Base-by-base conservation (phyloP, 331 rosid genomes). In the Quercus tomentella region DNA sequence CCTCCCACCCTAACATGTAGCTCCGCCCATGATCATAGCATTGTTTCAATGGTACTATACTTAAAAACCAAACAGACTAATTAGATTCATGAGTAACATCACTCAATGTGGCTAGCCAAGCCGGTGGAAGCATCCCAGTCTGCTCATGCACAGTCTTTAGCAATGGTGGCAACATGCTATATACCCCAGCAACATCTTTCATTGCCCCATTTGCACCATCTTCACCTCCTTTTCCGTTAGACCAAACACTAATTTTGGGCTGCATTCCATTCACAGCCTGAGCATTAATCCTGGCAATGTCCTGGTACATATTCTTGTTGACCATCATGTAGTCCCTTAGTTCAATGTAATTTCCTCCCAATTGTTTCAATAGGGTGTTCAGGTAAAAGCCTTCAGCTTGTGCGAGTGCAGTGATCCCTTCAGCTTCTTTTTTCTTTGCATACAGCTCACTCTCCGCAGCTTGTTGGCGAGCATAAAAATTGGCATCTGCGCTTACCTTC, bases 291-390 rank as follows among this genome's bases (percentile, higher is more conserved):
- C 12, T 56, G 56, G 76, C 63, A 54, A 72, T 72, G 16, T 72
- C 76, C n/a, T 25, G 60, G 37, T 49, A 72, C 76, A 72, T 72
- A 56, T 51, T 17, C 22, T 25, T 26, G 18, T 31, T 72, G 11
- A 72, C 8, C 62, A 72, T 72, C 76, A 72, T 22, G 62, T 72
- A 72, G 62, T 72, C 63, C 62, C 76, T 72, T 31, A 72, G 43
- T 5, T 35, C 63, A 49, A 16, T 61, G 55, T 72, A 72, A 61
- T 72, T 72, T 51, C 76, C 76, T 15, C 37, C 21, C 4, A 52
- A 41, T 72, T 51, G 62, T 7, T 72, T 26, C 60, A 72, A 5
- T 2, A 72, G 45, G 2, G 45, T 72, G 76, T 25, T 51, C 60
- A 52, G 17, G 60, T 72, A 72, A 22, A 22, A 51, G 14, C 76